phyloP scores from a whole-genome alignment of 768 basidiomycete genomes.

The Xerocomellus amylosporus region DNA sequence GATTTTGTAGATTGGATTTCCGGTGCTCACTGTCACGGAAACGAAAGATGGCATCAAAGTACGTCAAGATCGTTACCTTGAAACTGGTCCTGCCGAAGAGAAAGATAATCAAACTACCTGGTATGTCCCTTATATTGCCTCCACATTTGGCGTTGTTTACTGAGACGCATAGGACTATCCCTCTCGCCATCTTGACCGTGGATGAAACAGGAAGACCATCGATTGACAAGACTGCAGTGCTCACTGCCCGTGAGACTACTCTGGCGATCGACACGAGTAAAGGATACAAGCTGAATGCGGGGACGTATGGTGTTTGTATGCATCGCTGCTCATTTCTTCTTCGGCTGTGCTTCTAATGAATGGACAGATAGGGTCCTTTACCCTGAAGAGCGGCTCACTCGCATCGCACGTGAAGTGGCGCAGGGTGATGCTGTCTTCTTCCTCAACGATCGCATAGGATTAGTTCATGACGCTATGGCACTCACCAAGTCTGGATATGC shows the following conservation, averaged over 20 bases:
- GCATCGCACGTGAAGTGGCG: constrained; percentile 80
- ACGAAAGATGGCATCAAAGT: constrained; percentile 66
- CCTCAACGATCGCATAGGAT: constrained; percentile 83
- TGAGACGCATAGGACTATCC: constrained; percentile 60
- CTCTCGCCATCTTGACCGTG: constrained; percentile 69
- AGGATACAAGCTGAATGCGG: constrained; percentile 88
- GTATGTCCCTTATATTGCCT: constrained; percentile 37
- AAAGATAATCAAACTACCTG: constrained; percentile 89
- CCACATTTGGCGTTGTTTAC: background rate
- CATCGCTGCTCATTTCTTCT: constrained; percentile 10
- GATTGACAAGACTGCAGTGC: constrained; percentile 60
- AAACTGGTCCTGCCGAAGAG: constrained; percentile 72
- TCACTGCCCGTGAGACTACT: constrained; percentile 64
- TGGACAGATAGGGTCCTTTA: constrained; percentile 79
- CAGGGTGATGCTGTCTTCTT: constrained; percentile 63
- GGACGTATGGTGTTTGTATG: constrained; percentile 87
- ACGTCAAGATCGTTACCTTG: constrained; percentile 89
- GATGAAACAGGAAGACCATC: constrained; percentile 52
- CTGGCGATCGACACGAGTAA: constrained; percentile 72
- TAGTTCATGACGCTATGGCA: constrained; percentile 79
- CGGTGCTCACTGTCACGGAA: constrained; percentile 85
- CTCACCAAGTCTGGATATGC: constrained; percentile 80
- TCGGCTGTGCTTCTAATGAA: background rate
- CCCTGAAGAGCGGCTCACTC: constrained; percentile 69
- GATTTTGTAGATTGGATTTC: constrained; percentile 67